Evolutionary conservation across 2,329 filamentous ascomycete genomes (phyloP), one percentile per base, ranked within the genome.

Genomic region (Alternaria brassicicola): DNA sequence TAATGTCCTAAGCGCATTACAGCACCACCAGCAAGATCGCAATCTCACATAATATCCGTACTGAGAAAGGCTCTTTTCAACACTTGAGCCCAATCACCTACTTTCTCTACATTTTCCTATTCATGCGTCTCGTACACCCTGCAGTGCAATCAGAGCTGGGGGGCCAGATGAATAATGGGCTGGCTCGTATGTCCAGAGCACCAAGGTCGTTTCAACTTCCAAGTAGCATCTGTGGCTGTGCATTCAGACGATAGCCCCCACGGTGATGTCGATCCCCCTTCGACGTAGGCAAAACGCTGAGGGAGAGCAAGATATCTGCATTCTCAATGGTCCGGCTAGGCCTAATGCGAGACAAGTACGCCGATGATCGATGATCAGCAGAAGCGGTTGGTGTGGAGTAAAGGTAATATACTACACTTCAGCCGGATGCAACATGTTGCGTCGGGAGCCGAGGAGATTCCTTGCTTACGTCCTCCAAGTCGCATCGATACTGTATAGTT

Each of bases 1-100:
- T 80, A 78, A 0, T 76, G 72, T 1, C 70, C 69, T 59, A 78
- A 69, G 49, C 80, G 79, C 76, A 80, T 78, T 36, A 73, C 59
- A 2, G 73, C 72, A 30, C 78, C 78, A 8, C 79, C 77, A 52
- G 69, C 70, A 3, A 80, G 67, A 2, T 74, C 58, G 60, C 77
- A 81, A 35, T 77, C 59, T 68, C 76, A 81, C 21, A 77, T 66
- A 31, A 80, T 80, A 65, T 80, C 76, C 1, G 70, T 63, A 0
- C 61, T 47, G 0, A 71, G 61, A 12, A 78, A 55, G 25, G 70
- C 12, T 51, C 69, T 52, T 10, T 66, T 71, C 55, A 71, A 67
- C 4, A 71, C 33, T 2, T 67, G 64, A 28, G 71, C 65, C 5
- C 66, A 72, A 4, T 65, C 69, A 12, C 76, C 62, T 6, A 76